Evolutionary conservation across 2,329 filamentous ascomycete species (phyloP).

Genomic region (Fusarium irregulare): DNA sequence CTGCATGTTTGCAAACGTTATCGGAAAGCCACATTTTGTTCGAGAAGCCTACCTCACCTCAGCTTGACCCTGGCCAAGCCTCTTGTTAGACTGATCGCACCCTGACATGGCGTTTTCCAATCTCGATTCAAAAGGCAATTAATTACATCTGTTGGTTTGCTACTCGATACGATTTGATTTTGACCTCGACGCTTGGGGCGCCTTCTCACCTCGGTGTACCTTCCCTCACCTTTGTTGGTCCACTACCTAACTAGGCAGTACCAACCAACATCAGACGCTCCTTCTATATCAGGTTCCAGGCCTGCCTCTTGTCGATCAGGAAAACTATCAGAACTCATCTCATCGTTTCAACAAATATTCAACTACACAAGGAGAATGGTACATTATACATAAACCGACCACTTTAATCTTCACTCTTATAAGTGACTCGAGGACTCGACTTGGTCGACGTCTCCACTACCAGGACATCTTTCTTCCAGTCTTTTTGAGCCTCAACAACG

Average conservation of each 20-base stretch:
- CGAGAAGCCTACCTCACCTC: neutral
- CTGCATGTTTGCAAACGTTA: conserved; percentile 2
- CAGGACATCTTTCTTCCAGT: neutral
- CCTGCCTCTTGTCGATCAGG: conserved; percentile 1
- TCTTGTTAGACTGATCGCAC: neutral
- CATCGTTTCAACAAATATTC: neutral
- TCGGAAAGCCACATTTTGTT: neutral
- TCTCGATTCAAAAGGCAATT: neutral
- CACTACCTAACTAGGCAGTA: neutral
- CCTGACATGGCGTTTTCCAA: neutral
- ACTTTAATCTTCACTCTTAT: neutral
- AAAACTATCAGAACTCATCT: neutral
- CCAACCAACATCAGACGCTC: conserved; percentile 7
- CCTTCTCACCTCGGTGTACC: neutral
- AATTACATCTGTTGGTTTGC: neutral
- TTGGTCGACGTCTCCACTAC: neutral
- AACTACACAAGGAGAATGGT: conserved; percentile 25
- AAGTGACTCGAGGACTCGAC: neutral
- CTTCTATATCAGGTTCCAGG: conserved; percentile 14
- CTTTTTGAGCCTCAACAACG: neutral
- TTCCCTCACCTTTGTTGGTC: neutral
- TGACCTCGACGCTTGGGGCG: neutral
- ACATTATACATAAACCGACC: conserved; percentile 10
- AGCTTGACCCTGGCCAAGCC: neutral
- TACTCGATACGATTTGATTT: neutral